Base-by-base conservation (phyloP, 2,329 filamentous ascomycete genomes). In the Fusarium proliferatum region DNA sequence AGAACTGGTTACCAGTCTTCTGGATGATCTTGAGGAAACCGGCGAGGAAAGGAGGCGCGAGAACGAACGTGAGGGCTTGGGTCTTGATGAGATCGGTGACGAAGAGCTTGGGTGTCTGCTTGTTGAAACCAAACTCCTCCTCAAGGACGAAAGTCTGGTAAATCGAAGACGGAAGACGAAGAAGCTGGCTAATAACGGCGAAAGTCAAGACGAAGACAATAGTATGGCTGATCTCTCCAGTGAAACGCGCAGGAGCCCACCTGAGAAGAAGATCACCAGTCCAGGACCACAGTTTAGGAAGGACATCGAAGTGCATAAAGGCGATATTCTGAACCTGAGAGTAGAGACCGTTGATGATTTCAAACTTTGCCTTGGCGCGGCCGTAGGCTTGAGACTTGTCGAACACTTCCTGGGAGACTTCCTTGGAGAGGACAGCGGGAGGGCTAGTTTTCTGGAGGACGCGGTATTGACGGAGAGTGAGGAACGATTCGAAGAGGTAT, bases 41-140 rank as follows among this genome's bases (percentile, higher is more conserved):
- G 75, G 94, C 93, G 72, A 98, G 93, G 76, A 99, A 92, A 2
- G 97, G 96, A 58, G 94, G 91, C 69, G 94, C 93, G 67, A 99
- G 88, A 53, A 90, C 91, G 75, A 97, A 88, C 58, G 92, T 90
- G 67, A 99, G 89, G 76, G 94, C 88, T 82, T 97, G 95, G 38
- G 92, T 91, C 88, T 99, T 99, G 85, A 98, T 82, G 85, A 97
- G 91, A 82, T 99, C 96, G 78, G 90, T 93, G 60, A 98, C 81
- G 88, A 96, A 99, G 36, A 98, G 88, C 82, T 91, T 91, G 62
- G 94, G 86, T 0, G 96, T 98, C 87, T 97, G 95, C 86, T 99
- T 99, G 85, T 99, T 99, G 90, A 99, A 99, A 56, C 96, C 96
- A 78, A 97, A 99, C 81, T 94, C 93, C 85, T 98, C 95, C 84